phyloP scores from a whole-genome alignment of 106 monocot species.

The Acorus calamus region DNA sequence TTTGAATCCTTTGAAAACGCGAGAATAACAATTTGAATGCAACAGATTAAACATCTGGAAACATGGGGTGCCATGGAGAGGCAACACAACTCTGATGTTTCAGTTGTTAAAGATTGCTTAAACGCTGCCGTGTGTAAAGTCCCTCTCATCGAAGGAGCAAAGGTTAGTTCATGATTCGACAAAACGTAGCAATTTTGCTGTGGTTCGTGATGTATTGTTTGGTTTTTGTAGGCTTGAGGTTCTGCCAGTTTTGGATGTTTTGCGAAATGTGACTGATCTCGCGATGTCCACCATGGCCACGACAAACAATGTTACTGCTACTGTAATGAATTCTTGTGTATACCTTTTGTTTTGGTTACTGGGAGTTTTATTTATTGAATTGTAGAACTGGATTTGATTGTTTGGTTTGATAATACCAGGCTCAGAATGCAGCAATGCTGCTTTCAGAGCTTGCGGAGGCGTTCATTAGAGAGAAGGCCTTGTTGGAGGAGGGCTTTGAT shows the following conservation, averaged over 20 bases:
- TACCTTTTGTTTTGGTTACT: too few relatives aligned
- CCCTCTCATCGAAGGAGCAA: constrained; percentile 34
- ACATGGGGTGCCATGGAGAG: constrained; percentile 21
- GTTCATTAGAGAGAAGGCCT: constrained; percentile 15
- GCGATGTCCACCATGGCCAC: constrained; percentile 7
- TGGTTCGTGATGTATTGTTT: neutral
- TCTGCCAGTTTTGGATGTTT: constrained; percentile 5
- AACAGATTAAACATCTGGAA: constrained; percentile 32
- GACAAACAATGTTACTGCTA: neutral
- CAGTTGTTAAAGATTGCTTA: constrained; percentile 18
- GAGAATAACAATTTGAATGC: neutral
- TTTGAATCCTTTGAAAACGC: too few relatives aligned
- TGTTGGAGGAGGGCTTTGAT: constrained; percentile 27
- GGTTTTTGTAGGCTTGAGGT: constrained; percentile 20
- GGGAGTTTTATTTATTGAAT: too few relatives aligned
- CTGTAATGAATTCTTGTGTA: too few relatives aligned
- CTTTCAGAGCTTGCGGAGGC: constrained; percentile 21
- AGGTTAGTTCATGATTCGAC: constrained; percentile 3
- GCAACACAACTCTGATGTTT: constrained; percentile 19
- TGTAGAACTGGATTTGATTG: too few relatives aligned
- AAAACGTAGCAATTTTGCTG: neutral
- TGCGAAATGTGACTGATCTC: constrained; percentile 15
- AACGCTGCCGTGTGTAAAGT: constrained; percentile 25
- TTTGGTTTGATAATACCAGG: constrained; percentile 13
- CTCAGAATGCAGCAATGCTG: constrained; percentile 11